A percentile compares a stretch with the other conserved stretches of the same genome.
phyloP scores from a whole-genome alignment of 2,329 filamentous ascomycete species.

The Stenocarpella maydis region DNA sequence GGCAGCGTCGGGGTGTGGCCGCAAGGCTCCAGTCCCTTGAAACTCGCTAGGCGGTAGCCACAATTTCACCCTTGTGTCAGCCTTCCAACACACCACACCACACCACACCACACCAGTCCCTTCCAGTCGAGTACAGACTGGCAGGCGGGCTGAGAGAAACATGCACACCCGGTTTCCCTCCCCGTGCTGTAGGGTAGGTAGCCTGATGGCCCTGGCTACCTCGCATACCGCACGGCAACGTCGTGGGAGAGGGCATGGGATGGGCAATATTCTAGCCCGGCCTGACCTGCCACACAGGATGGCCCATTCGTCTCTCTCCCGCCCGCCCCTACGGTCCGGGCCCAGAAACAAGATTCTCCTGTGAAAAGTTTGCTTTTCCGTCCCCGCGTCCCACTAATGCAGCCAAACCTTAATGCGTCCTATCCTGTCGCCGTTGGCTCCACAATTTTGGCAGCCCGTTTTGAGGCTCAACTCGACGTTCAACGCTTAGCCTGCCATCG shows the following conservation, averaged over 20 bases:
- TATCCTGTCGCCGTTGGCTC: slow-evolving; percentile 20
- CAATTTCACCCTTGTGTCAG: slow-evolving; percentile 60
- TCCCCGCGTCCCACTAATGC: slow-evolving; percentile 28
- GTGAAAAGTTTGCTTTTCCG: slow-evolving; percentile 21
- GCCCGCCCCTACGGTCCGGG: slow-evolving; percentile 2
- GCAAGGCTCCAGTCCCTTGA: slow-evolving; percentile 52
- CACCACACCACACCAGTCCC: slow-evolving; percentile 23
- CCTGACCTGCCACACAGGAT: slow-evolving; percentile 14
- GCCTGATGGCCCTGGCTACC: slow-evolving; percentile 4
- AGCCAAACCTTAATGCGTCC: slow-evolving; percentile 27
- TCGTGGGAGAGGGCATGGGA: background rate
- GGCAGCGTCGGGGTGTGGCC: slow-evolving; percentile 40
- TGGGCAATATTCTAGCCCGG: background rate
- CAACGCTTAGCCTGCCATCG: background rate
- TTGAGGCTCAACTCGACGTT: slow-evolving; percentile 28
- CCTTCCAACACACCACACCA: slow-evolving; percentile 41
- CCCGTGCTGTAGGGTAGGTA: background rate
- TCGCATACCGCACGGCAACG: background rate
- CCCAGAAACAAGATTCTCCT: slow-evolving; percentile 27
- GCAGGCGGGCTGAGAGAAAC: background rate
- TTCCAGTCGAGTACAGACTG: slow-evolving; percentile 5
- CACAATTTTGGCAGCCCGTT: slow-evolving; percentile 7
- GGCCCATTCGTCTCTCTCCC: slow-evolving; percentile 15
- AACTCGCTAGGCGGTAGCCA: slow-evolving; percentile 60
- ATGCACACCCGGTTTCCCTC: background rate